Conservation (phyloP, 306 rosid genomes). For the Mucuna pruriens region DNA sequence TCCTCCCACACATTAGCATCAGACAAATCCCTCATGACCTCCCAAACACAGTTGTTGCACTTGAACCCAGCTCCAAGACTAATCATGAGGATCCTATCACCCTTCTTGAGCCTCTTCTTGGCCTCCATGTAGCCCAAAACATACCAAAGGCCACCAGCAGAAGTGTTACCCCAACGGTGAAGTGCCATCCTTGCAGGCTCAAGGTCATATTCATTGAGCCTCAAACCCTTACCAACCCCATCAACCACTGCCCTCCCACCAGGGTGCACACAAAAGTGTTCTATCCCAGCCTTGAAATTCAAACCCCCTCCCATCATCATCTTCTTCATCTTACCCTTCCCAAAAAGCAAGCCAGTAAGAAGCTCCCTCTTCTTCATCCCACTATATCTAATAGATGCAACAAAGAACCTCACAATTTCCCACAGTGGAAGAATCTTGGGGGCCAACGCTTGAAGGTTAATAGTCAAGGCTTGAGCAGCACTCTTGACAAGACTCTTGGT, state of each 20-base stretch:
- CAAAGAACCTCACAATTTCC: conserved; percentile 53
- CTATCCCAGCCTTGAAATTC: conserved; percentile 66
- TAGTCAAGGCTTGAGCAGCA: conserved; percentile 67
- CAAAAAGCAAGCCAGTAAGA: conserved; percentile 28
- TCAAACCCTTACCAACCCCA: conserved; percentile 73
- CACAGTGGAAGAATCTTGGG: conserved; percentile 66
- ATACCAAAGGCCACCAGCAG: conserved; percentile 91
- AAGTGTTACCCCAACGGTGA: conserved; percentile 85
- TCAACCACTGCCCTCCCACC: conserved; percentile 81
- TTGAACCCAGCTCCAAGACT: conserved; percentile 93
- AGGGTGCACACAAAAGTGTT: conserved; percentile 85
- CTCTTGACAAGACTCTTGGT: conserved; percentile 70
- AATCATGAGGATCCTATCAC: conserved; percentile 73
- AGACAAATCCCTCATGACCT: conserved; percentile 68
- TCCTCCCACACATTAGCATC: conserved; percentile 74
- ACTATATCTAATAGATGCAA: background rate
- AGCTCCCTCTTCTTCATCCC: conserved; percentile 40
- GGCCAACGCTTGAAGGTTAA: conserved; percentile 58
- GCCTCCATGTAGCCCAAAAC: conserved; percentile 96
- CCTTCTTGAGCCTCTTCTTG: conserved; percentile 77
- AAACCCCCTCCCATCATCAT: conserved; percentile 40
- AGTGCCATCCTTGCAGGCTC: conserved; percentile 90
- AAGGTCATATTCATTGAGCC: conserved; percentile 59
- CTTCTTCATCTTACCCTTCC: background rate
- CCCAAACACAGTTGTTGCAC: conserved; percentile 94